Evolutionary conservation across 2,329 filamentous ascomycete species (phyloP).

Genomic region (Neocucurbitaria cava): DNA sequence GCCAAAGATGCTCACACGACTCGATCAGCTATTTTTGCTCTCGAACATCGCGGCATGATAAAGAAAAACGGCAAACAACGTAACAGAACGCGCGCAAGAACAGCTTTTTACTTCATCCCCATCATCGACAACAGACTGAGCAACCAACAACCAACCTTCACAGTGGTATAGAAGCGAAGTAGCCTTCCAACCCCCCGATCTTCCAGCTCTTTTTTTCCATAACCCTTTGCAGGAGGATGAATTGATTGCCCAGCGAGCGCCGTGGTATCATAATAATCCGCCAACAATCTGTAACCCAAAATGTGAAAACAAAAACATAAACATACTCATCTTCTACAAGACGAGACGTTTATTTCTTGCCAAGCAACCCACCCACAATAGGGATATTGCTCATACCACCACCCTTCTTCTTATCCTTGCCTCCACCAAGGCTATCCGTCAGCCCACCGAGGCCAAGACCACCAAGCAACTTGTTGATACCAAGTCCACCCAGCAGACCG

Average conservation of each 20-base stretch:
- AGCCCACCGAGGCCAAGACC: constrained; percentile 70
- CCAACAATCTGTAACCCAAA: constrained; percentile 21
- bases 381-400: constrained; percentile 50
- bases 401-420: constrained; percentile 59
- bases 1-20: constrained; percentile 24
- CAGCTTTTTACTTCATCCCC: not conserved
- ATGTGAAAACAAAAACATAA: constrained; percentile 3
- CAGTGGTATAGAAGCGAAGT: not conserved
- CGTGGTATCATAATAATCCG: constrained; percentile 24
- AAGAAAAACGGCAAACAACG: too few species aligned
- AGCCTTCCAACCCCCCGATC: constrained; percentile 44
- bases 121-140: not conserved
- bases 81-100: not conserved
- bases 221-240: not conserved
- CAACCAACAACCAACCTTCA: not conserved
- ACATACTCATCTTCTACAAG: not conserved
- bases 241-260: not conserved
- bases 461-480: constrained; percentile 76
- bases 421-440: constrained; percentile 60
- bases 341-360: constrained; percentile 40
- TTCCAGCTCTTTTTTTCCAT: constrained; percentile 19
- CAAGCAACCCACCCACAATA: constrained; percentile 58
- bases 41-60: too few species aligned
- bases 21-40: too few species aligned
- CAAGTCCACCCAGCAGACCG: constrained; percentile 76